phyloP scores from a whole-genome alignment of 169 alveolate genomes.

The Plasmodium blacklocki region DNA sequence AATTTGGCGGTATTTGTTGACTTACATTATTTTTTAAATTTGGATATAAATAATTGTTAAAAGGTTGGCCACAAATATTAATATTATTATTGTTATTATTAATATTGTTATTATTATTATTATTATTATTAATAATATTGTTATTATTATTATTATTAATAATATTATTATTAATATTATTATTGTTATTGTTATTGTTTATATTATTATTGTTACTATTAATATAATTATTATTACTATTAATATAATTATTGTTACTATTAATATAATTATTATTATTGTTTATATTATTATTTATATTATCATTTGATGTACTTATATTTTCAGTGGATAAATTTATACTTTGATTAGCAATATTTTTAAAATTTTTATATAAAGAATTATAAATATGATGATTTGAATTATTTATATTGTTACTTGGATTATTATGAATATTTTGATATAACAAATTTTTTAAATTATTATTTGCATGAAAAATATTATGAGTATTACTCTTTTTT shows the following conservation, averaged over 20 bases:
- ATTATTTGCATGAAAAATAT: not conserved
- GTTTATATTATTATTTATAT: not conserved
- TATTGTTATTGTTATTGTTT: not conserved
- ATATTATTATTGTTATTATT: not conserved
- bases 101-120: not conserved
- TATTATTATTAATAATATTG: not conserved
- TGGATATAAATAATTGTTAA: not conserved
- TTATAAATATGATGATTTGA: not conserved
- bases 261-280: not conserved
- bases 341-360: not conserved
- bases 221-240: not conserved
- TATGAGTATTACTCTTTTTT: constrained; percentile 1
- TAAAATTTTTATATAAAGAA: not conserved
- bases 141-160: not conserved
- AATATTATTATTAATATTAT: not conserved
- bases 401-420: not conserved
- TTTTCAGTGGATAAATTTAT: not conserved
- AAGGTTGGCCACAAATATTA: constrained; percentile 1
- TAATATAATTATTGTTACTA: not conserved
- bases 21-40: not conserved
- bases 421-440: not conserved
- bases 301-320: too few relatives aligned
- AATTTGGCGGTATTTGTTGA: not conserved
- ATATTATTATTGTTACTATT: not conserved
- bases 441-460: not conserved